Evolutionary conservation across 441 rosid species (phyloP).

Genomic region (Erysimum cheiri): DNA sequence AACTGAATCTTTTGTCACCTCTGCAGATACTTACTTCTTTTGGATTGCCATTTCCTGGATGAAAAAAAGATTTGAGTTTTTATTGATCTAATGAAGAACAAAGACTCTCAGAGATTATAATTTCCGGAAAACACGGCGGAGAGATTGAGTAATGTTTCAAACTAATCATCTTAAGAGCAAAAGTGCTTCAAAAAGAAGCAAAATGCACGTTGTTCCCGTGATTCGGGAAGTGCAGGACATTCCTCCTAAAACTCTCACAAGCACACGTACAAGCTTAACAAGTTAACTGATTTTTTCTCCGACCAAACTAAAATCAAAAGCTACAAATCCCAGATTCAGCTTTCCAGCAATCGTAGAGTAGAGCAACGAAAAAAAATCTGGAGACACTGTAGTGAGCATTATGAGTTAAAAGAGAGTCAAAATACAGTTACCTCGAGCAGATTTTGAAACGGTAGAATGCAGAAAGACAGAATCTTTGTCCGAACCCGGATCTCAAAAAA

Average conservation of each 20-base stretch:
- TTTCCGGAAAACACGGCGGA: constrained; percentile 1
- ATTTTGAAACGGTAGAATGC: constrained; percentile 27
- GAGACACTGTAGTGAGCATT: constrained; percentile 17
- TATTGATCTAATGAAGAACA: constrained; percentile 7
- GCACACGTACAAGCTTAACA: constrained; percentile 12
- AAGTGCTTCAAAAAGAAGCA: constrained; percentile 15
- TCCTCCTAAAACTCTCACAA: constrained; percentile 24
- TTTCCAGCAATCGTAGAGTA: background rate
- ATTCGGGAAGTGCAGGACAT: constrained; percentile 20
- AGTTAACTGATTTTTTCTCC: background rate
- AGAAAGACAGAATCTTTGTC: constrained; percentile 37
- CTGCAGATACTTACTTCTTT: constrained; percentile 13
- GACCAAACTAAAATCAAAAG: constrained; percentile 34
- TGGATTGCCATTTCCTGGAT: constrained; percentile 27
- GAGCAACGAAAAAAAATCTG: background rate
- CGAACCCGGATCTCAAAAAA: constrained; percentile 37
- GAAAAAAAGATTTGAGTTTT: background rate
- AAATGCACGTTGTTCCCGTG: constrained; percentile 40
- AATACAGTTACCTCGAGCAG: constrained; percentile 30
- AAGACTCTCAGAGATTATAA: background rate
- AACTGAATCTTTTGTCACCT: constrained; percentile 32
- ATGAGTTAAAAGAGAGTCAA: constrained; percentile 1
- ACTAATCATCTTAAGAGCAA: background rate
- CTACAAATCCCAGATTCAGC: constrained; percentile 35
- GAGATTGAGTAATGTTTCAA: constrained; percentile 6